Percentiles rank a stretch among this genome's conserved stretches.
phyloP scores from a whole-genome alignment of 2,329 filamentous ascomycete genomes.

The Alternaria sp. region DNA sequence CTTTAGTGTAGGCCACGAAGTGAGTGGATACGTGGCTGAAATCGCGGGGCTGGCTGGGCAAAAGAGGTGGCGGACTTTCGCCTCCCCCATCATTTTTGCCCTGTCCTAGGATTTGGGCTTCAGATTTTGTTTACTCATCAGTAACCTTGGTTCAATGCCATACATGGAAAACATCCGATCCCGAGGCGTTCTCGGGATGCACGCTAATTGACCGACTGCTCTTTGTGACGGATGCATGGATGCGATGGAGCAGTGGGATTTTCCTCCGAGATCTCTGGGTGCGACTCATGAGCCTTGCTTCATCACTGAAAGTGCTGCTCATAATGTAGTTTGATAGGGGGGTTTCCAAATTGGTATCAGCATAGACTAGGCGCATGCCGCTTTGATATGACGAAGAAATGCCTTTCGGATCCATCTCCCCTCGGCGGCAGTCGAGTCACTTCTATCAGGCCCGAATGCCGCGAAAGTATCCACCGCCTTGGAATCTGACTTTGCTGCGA shows the following conservation, averaged over 20 bases:
- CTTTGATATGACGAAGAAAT: neutral
- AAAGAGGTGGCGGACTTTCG: neutral
- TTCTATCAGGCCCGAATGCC: neutral
- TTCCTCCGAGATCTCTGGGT: neutral
- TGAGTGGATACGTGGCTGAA: slow-evolving; percentile 3
- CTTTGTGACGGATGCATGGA: neutral
- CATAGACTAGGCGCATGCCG: neutral
- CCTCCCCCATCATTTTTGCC: neutral
- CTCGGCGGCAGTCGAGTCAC: slow-evolving; percentile 1
- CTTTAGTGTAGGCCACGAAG: neutral
- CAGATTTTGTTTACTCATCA: neutral
- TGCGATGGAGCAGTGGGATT: neutral
- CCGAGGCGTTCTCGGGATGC: neutral
- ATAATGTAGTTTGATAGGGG: neutral
- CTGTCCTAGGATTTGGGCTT: neutral
- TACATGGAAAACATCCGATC: neutral
- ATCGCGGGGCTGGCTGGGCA: neutral
- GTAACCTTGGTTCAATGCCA: neutral
- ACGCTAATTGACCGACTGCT: neutral
- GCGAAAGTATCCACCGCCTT: slow-evolving; percentile 1
- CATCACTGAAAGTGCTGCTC: neutral
- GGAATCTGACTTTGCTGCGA: neutral
- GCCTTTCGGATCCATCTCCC: neutral
- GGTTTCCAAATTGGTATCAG: neutral
- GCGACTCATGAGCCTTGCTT: neutral